These are phyloP conservation scores for Raphanus sativus DNA, from an alignment of 345 rosid species.

Conservation along the genomic window DNA sequence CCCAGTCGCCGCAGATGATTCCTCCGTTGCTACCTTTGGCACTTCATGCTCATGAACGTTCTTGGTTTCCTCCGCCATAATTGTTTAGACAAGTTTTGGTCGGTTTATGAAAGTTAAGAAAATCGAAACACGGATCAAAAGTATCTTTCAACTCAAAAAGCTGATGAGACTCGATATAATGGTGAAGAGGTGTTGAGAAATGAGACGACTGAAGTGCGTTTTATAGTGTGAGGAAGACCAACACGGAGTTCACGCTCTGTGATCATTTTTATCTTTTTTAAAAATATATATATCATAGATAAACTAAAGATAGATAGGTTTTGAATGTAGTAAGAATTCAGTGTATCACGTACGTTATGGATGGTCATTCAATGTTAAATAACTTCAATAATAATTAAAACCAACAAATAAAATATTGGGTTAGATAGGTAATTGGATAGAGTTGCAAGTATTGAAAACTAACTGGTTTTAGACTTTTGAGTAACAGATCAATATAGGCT, in stretches of 20 bases:
- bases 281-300: background rate
- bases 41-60: slow-evolving; percentile 50
- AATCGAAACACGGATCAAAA: background rate
- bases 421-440: background rate
- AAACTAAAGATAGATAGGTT: background rate
- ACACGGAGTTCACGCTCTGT: slow-evolving; percentile 38
- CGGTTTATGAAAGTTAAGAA: background rate
- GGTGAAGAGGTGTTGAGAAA: background rate
- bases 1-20: slow-evolving; percentile 30
- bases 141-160: background rate
- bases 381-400: background rate
- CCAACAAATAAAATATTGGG: background rate
- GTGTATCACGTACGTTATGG: too few species aligned
- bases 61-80: slow-evolving; percentile 57
- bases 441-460: background rate
- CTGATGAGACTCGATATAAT: background rate
- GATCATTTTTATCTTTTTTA: background rate
- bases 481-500: background rate
- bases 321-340: too few species aligned
- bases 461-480: background rate
- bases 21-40: slow-evolving; percentile 28
- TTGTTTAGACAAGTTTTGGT: background rate
- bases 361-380: background rate
- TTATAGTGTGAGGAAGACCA: slow-evolving; percentile 13
- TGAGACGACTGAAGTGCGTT: slow-evolving; percentile 5